Evolutionary conservation across 2,329 filamentous ascomycete genomes (phyloP).

Genomic region (Fusarium illudens): DNA sequence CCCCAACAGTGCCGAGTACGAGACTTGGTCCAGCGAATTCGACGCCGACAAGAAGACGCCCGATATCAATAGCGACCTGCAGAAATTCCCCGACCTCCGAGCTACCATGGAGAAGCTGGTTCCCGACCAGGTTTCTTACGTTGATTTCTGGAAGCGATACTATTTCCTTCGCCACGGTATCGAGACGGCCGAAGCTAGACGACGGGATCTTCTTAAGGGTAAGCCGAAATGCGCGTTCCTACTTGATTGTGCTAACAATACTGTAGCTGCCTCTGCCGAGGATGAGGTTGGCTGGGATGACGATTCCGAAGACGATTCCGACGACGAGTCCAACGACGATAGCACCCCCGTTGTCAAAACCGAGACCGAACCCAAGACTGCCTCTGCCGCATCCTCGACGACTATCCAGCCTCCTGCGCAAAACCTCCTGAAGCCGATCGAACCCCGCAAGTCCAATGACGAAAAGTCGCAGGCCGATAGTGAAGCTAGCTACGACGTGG

Average conservation of each 20-base stretch:
- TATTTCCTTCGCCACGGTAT: conserved; percentile 94
- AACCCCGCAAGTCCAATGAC: conserved; percentile 81
- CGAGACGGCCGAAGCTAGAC: conserved; percentile 88
- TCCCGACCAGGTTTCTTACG: conserved; percentile 90
- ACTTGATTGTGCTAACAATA: conserved; percentile 17
- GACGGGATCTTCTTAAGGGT: conserved; percentile 93
- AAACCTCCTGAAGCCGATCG: conserved; percentile 65
- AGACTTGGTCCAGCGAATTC: conserved; percentile 76
- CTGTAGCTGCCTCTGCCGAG: conserved; percentile 70
- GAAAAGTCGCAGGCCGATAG: conserved; percentile 91
- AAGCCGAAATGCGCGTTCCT: conserved; percentile 43
- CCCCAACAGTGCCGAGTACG: conserved; percentile 78
- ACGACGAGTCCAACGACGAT: conserved; percentile 35
- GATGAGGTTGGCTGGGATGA: conserved; percentile 79
- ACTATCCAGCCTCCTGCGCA: conserved; percentile 65
- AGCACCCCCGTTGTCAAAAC: background rate
- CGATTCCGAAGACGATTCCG: conserved; percentile 63
- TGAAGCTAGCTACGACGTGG: conserved; percentile 95
- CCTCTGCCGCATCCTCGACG: conserved; percentile 65
- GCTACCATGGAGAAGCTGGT: conserved; percentile 94
- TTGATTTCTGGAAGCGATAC: conserved; percentile 91
- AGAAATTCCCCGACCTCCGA: conserved; percentile 86
- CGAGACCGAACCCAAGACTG: conserved; percentile 46
- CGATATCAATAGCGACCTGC: conserved; percentile 81
- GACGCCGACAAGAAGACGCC: conserved; percentile 85